A percentile compares a stretch with the other conserved stretches of the same genome.
Evolutionary conservation across 75 land plant genomes (phyloP).

Genomic region (Adiantum capillusveneris): DNA sequence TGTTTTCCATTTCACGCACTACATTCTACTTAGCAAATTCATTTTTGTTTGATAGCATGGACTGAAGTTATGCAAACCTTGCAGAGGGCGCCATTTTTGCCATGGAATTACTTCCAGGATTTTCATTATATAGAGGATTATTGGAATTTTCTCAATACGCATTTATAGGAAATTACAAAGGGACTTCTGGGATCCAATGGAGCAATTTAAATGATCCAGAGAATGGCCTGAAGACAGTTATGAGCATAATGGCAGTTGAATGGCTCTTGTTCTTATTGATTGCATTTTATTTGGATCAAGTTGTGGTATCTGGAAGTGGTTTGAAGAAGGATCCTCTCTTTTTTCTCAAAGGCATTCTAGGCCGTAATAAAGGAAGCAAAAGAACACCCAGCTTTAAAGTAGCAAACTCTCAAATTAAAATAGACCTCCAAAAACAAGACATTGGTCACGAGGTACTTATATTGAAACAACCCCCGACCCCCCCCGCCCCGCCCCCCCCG

Average conservation of each 20-base stretch:
- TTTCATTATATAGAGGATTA: constrained; percentile 72
- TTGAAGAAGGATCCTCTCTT: constrained; percentile 48
- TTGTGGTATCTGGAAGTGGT: constrained; percentile 43
- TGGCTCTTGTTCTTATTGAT: constrained; percentile 51
- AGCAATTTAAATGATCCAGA: constrained; percentile 40
- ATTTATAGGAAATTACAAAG: constrained; percentile 41
- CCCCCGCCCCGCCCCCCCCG: too few relatives aligned
- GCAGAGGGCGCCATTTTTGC: constrained; percentile 59
- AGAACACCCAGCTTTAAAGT: constrained; percentile 12
- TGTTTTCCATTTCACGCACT: not conserved
- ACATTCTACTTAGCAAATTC: too few relatives aligned
- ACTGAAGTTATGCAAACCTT: not conserved
- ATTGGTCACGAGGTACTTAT: constrained; percentile 52
- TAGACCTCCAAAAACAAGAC: constrained; percentile 63
- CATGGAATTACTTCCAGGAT: constrained; percentile 86
- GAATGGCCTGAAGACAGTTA: constrained; percentile 57
- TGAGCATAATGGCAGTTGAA: constrained; percentile 68
- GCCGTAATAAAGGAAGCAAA: constrained; percentile 1
- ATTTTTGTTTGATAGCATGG: not conserved
- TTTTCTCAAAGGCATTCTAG: constrained; percentile 37
- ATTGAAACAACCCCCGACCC: too few relatives aligned
- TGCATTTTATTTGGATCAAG: constrained; percentile 70
- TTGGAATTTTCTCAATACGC: constrained; percentile 75
- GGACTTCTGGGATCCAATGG: constrained; percentile 73
- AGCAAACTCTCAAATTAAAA: constrained; percentile 14